Base-by-base conservation (phyloP, 805 yeast species). In the Maudiozyma saulgeensis region DNA sequence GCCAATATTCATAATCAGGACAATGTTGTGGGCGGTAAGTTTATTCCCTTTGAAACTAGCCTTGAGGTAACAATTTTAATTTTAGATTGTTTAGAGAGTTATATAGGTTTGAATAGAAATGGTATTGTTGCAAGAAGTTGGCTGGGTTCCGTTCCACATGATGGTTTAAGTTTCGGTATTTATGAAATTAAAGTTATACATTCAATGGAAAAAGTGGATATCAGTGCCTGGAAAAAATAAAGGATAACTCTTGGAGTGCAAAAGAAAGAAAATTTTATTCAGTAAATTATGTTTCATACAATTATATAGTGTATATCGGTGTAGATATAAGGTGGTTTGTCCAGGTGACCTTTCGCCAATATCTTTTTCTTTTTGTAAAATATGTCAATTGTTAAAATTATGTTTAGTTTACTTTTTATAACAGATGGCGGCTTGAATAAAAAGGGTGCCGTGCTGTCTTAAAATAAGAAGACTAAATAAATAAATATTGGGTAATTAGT, bases 51-150 rank as follows among this genome's bases (percentile, higher is more conserved):
- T 0, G 55, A 54, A 11, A 61, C 58, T 56, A 69, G 69, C 52
- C 51, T 68, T 15, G 68, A 63, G 41, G 67, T 62, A 41, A 68
- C 61, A 42, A 51, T 67, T 37, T 54, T 62, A n/a, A 62, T 91
- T 28, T 69, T 93, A 45, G 98, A 98, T 0, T 68, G 78, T 2
- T 69, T 93, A 44, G 69, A 71, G n/a, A 52, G 59, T 35, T 91
- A 93, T 60, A 64, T 68, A 18, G 95, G 96, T 1, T 70, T 76
- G 37, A 81, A 66, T 60, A 75, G 85, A 44, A 74, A 85, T 64
- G 90, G 85, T 6, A 68, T 90, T 52, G 79, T 80, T 58, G 80
- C 96, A 1, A 75, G 97, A 46, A 66, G 78, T 3, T 91, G 98
- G 97, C 61, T 63, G 4, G 51, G 52, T 1, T 60, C 72, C 11